Conservation (phyloP, 2,329 filamentous ascomycete genomes). For the Fusarium verrucosum region DNA sequence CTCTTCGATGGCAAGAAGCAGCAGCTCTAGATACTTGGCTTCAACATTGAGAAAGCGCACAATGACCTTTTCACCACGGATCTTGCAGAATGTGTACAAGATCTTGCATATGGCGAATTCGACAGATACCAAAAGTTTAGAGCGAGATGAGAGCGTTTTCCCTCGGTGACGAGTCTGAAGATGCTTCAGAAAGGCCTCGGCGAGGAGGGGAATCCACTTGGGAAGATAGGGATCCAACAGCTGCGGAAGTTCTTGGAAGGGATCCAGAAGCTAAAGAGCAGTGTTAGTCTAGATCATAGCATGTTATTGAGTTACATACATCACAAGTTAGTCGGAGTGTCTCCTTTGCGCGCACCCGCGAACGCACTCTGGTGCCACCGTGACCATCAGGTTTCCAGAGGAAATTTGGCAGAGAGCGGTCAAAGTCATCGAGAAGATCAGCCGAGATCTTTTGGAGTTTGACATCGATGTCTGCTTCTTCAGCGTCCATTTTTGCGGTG, state of each 20-base stretch:
- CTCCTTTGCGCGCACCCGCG: slow-evolving; percentile 61
- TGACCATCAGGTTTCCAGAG: slow-evolving; percentile 62
- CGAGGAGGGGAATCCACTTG: slow-evolving; percentile 76
- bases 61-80: slow-evolving; percentile 92
- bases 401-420: slow-evolving; percentile 61
- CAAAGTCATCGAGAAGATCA: slow-evolving; percentile 68
- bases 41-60: slow-evolving; percentile 92
- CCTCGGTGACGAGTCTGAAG: slow-evolving; percentile 59
- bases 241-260: slow-evolving; percentile 95
- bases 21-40: slow-evolving; percentile 81
- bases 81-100: slow-evolving; percentile 92
- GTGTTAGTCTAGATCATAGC: neutral
- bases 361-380: slow-evolving; percentile 55
- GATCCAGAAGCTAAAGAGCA: slow-evolving; percentile 69
- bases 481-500: slow-evolving; percentile 62
- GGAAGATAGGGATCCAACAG: slow-evolving; percentile 86
- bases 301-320: slow-evolving; percentile 46
- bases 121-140: slow-evolving; percentile 62
- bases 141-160: slow-evolving; percentile 48
- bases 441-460: slow-evolving; percentile 69
- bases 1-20: slow-evolving; percentile 78
- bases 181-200: slow-evolving; percentile 78
- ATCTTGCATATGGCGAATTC: slow-evolving; percentile 79
- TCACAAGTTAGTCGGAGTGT: slow-evolving; percentile 57
- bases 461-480: slow-evolving; percentile 68